A percentile compares a stretch with the other conserved stretches of the same genome.
Conservation (phyloP, 2,329 filamentous ascomycete species). For the Hypoxylon sp. region DNA sequence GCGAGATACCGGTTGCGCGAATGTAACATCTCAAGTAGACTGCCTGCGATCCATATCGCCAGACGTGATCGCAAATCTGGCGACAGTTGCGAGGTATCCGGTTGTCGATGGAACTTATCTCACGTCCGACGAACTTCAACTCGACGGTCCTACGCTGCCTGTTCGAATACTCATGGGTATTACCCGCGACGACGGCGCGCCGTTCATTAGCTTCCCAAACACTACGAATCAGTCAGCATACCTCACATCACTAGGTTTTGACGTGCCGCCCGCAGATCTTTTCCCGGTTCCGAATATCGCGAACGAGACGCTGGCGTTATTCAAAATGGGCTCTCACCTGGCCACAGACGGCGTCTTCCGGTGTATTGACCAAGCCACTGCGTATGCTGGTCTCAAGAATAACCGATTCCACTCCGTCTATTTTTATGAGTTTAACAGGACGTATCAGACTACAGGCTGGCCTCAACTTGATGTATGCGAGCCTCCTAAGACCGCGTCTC, state of each 20-base stretch:
- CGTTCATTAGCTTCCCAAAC: conserved; percentile 65
- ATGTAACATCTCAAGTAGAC: conserved; percentile 63
- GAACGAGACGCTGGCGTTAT: conserved; percentile 67
- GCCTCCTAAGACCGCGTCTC: conserved; percentile 56
- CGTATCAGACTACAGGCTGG: conserved; percentile 67
- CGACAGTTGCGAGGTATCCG: conserved; percentile 64
- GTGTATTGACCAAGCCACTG: conserved; percentile 72
- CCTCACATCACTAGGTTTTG: conserved; percentile 54
- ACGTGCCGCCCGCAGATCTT: conserved; percentile 57
- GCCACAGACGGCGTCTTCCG: conserved; percentile 72
- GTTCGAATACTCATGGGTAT: conserved; percentile 70
- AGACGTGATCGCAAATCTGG: conserved; percentile 57
- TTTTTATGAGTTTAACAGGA: conserved; percentile 73
- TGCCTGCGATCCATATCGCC: conserved; percentile 67
- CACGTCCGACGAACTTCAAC: conserved; percentile 61
- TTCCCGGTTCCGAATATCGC: conserved; percentile 65
- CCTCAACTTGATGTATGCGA: conserved; percentile 67
- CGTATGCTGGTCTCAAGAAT: conserved; percentile 63
- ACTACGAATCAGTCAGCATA: conserved; percentile 55
- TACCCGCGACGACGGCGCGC: conserved; percentile 68
- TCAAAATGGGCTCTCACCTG: conserved; percentile 68
- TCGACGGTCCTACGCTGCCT: conserved; percentile 63
- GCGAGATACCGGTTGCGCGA: conserved; percentile 65
- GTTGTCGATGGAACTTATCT: conserved; percentile 72
- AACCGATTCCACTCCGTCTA: conserved; percentile 65